A percentile compares a stretch with the other conserved stretches of the same genome.
phyloP scores from a whole-genome alignment of 768 basidiomycete genomes.

The Candolleomyces eurysporus region DNA sequence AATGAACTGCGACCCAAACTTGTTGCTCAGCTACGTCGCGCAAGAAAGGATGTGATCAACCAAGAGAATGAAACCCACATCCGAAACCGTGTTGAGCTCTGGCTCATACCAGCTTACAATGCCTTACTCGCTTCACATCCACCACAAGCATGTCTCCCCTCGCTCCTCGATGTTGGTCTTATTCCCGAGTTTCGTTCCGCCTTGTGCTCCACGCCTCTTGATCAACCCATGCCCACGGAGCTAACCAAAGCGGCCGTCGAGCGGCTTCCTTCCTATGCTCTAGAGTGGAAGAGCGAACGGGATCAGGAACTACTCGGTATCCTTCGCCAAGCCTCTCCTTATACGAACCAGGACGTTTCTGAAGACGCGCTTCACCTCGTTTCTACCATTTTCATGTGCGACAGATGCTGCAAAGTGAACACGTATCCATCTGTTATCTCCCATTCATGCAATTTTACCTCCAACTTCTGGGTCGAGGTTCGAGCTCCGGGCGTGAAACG shows the following conservation, averaged over 20 bases:
- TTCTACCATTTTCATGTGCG: not conserved
- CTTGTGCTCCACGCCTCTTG: not conserved
- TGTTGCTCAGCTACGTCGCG: no score
- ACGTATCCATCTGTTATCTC: not conserved
- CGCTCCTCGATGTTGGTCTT: not conserved
- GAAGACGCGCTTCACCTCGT: not conserved
- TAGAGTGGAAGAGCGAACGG: not conserved
- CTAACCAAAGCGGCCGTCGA: not conserved
- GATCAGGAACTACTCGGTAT: not conserved
- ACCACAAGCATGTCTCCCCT: not conserved
- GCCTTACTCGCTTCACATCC: not conserved
- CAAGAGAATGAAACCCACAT: not conserved
- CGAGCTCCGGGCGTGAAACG: not conserved
- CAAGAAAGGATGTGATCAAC: not conserved
- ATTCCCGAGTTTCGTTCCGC: not conserved
- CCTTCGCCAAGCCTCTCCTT: not conserved
- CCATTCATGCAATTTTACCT: not conserved
- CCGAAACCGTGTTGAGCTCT: not conserved
- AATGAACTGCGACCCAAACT: no score
- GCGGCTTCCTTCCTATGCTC: not conserved
- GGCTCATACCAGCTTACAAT: not conserved
- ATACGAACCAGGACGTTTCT: not conserved
- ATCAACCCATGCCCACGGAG: not conserved
- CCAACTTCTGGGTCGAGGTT: not conserved
- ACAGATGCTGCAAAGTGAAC: not conserved